Percentiles rank a stretch among this genome's conserved stretches.
phyloP scores from a whole-genome alignment of 306 rosid genomes.

The Potentilla sterilis region DNA sequence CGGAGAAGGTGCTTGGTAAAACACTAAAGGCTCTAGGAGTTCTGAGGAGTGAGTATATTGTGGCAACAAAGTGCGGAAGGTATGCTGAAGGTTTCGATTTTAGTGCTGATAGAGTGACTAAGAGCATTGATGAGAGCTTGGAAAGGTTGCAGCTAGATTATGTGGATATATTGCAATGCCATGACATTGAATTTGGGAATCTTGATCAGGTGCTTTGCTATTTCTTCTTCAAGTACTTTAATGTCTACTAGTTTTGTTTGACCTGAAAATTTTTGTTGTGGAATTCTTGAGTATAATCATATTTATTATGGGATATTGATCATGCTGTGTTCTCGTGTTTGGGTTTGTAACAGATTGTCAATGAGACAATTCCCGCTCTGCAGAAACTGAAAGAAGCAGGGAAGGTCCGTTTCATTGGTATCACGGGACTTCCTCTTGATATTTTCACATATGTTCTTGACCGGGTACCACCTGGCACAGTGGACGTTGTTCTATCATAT shows the following conservation, averaged over 20 bases:
- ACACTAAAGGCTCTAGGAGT: conserved; percentile 66
- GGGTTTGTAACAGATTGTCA: conserved; percentile 55
- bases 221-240: background rate
- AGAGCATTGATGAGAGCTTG: conserved; percentile 90
- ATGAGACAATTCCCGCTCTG: conserved; percentile 86
- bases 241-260: background rate
- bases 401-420: conserved; percentile 79
- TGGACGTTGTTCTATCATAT: conserved; percentile 82
- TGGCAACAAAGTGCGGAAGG: conserved; percentile 87
- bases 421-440: conserved; percentile 81
- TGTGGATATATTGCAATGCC: conserved; percentile 89
- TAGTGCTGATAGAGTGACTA: conserved; percentile 79
- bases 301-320: background rate
- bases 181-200: conserved; percentile 86
- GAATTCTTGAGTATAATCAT: background rate
- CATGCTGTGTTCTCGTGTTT: conserved; percentile 12
- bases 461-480: conserved; percentile 67
- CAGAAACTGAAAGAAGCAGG: conserved; percentile 76
- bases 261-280: background rate
- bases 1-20: conserved; percentile 81
- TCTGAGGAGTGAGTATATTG: conserved; percentile 71
- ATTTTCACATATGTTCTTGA: conserved; percentile 80
- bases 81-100: conserved; percentile 83
- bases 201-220: conserved; percentile 62
- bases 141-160: conserved; percentile 80